Percentiles rank a stretch among this genome's conserved stretches.
Conservation (phyloP, 2,329 filamentous ascomycete genomes). For the Ophiostoma sp. region DNA sequence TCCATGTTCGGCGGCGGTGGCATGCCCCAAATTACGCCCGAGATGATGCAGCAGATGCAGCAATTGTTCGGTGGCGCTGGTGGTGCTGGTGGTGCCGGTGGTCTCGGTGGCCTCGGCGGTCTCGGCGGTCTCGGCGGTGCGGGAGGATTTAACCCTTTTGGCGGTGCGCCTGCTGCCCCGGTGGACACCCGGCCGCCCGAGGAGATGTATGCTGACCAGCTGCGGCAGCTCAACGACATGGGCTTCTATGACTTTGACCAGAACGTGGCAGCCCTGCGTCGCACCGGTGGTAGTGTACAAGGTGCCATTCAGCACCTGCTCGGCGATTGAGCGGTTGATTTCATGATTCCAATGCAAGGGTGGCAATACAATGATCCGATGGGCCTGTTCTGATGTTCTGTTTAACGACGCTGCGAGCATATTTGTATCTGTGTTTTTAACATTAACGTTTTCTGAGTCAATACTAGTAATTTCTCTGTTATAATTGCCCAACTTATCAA, state of each 20-base stretch:
- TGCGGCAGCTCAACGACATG: slow-evolving; percentile 96
- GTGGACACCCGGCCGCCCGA: slow-evolving; percentile 88
- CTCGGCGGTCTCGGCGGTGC: background rate
- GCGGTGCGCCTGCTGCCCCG: slow-evolving; percentile 30
- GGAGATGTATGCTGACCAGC: slow-evolving; percentile 83
- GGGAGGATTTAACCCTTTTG: slow-evolving; percentile 10
- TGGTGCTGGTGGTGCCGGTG: slow-evolving; percentile 34
- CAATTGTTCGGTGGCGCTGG: slow-evolving; percentile 42
- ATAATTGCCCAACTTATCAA: background rate
- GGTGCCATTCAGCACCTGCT: slow-evolving; percentile 77
- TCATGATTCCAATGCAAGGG: too few species aligned
- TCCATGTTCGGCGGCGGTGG: slow-evolving; percentile 43
- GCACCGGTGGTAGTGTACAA: slow-evolving; percentile 89
- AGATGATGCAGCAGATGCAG: slow-evolving; percentile 49
- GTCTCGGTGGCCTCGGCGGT: background rate
- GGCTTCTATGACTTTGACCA: slow-evolving; percentile 95
- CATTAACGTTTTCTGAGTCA: background rate
- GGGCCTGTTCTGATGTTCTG: slow-evolving; percentile 7
- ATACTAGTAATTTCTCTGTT: background rate
- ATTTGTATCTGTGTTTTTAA: background rate
- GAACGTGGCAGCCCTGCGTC: slow-evolving; percentile 80
- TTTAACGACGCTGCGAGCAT: slow-evolving; percentile 1
- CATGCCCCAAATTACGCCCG: slow-evolving; percentile 47
- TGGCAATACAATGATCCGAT: background rate
- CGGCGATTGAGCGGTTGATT: slow-evolving; percentile 28